Evolutionary conservation across 306 rosid species (phyloP), one percentile per base, ranked within the genome.

Genomic region (Trifolium fragiferum): DNA sequence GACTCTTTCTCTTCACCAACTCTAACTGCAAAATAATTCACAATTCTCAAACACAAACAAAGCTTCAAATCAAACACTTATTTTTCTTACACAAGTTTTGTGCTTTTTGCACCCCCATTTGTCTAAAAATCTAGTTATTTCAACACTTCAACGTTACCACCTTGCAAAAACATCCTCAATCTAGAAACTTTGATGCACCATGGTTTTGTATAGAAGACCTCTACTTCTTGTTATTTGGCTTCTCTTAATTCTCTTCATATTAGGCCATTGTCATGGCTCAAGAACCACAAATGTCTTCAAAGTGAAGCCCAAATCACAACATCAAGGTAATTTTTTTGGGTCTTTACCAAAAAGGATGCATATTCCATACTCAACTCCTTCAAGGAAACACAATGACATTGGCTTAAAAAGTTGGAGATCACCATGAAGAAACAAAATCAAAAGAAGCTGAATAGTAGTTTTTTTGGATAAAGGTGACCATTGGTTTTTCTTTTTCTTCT

Each of bases 331-430:
- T 81, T 94, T 92, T 80, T 75, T 78, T 58, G 96, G 92, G 0
- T 94, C 83, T 86, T 91, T 94, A 73, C 98, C 98, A 0, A 90
- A 85, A 84, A 84, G 98, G 76, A 74, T 85, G 73, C 98, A 92
- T 0, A 87, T 94, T 37, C 97, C 98, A 0, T 84, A 83, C 47
- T 94, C 98, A 6, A 92, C 95, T 20, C 98, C 98, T 75, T 94
- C 98, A 13, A 91, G 97, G 84, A 91, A 90, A 78, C 98, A 94
- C 84, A 94, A 94, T 72, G 93, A 86, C 76, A 90, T 94, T 85
- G 98, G 97, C 68, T 84, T 93, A 70, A 70, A 76, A 84, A 86
- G 89, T 72, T 84, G 91, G 92, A 83, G 86, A 77, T 89, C 96
- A 41, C 96, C 97, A 10, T 91, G 88, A 89, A 43, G 72, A 66